Evolutionary conservation across 495 filamentous ascomycete species (phyloP), one percentile per base, ranked within the genome.

Genomic region (Xylona heveae): DNA sequence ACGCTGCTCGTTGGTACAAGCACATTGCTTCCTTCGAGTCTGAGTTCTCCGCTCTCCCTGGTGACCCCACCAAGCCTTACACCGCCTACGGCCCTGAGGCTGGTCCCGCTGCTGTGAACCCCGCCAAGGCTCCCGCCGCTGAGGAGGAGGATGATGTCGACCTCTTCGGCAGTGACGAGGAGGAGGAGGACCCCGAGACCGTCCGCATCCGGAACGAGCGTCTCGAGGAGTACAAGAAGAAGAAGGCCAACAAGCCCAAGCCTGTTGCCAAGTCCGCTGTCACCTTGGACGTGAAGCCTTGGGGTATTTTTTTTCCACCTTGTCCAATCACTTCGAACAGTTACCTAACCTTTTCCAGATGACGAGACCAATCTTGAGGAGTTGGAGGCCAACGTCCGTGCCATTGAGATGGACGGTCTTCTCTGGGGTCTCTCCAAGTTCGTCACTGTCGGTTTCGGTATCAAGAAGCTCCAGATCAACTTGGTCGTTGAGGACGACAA

Each of bases 401-500:
- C 64, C 42, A 90, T 97, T 45, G 74, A 81, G 59, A 68, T 74
- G 64, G 88, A 97, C 39, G 88, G 88, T 55, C 74, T 97, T 35
- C 74, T 88, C 27, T 97, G 88, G 88, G 88, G 88, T 70, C 71
- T 66, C 41, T 84, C 77, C 50, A 83, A 85, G 64, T 59, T 92
- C 38, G 76, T 91, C 24, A 52, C 83, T 34, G 75, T 95, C 39
- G 71, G 82, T 49, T 97, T 83, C 68, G 90, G 90, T 60, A 91
- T 97, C 65, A 93, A 88, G 74, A 95, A 95, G 71, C 71, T 97
- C 39, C 90, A 95, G 68, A 90, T 97, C 68, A 95, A 78, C 70
- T 53, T 94, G 39, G 83, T 95, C 42, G 64, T 95, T 41, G 88
- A 95, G 64, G 88, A 97, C 50, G 88, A 95, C 34, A 95, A 95